These are phyloP conservation scores for Parathielavia appendiculata DNA, from an alignment of 495 filamentous ascomycete species.

Conservation along the genomic window DNA sequence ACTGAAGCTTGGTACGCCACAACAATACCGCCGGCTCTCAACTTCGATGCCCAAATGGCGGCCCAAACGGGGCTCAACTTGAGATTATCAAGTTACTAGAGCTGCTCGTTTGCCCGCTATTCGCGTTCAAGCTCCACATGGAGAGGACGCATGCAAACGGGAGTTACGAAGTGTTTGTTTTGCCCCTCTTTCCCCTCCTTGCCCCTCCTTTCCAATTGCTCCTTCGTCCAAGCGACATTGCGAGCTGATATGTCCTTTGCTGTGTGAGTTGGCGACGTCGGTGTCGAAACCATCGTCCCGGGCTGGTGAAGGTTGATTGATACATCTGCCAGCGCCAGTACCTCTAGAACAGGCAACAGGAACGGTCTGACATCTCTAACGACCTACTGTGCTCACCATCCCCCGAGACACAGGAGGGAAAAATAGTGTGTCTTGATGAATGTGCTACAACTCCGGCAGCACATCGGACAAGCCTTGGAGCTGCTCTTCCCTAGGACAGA, in stretches of 20 bases:
- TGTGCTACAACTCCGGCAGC: too few relatives aligned
- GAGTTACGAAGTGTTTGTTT: not conserved
- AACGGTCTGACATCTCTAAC: not conserved
- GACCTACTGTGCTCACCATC: not conserved
- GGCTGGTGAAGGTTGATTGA: not conserved
- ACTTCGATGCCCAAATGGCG: slow-evolving; percentile 29
- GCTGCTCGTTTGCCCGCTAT: slow-evolving; percentile 1
- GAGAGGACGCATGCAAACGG: not conserved
- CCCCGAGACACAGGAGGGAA: not conserved
- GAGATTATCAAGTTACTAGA: slow-evolving; percentile 13
- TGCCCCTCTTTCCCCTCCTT: slow-evolving; percentile 13
- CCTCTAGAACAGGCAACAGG: not conserved
- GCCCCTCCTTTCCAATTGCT: slow-evolving; percentile 7
- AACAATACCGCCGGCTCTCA: not conserved
- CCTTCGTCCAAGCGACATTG: not conserved
- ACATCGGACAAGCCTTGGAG: not conserved
- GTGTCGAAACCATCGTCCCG: not conserved
- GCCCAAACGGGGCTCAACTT: slow-evolving; percentile 32
- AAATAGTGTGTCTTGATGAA: not conserved
- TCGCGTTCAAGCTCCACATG: slow-evolving; percentile 12
- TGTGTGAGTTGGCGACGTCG: slow-evolving; percentile 1
- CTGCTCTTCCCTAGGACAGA: not conserved
- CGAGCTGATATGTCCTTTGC: not conserved
- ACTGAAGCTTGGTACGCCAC: not conserved
- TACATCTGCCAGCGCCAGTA: too few relatives aligned